Evolutionary conservation across 1,284 basidiomycete genomes (phyloP), one percentile per base, ranked within the genome.

Genomic region (Vanrija humicola): DNA sequence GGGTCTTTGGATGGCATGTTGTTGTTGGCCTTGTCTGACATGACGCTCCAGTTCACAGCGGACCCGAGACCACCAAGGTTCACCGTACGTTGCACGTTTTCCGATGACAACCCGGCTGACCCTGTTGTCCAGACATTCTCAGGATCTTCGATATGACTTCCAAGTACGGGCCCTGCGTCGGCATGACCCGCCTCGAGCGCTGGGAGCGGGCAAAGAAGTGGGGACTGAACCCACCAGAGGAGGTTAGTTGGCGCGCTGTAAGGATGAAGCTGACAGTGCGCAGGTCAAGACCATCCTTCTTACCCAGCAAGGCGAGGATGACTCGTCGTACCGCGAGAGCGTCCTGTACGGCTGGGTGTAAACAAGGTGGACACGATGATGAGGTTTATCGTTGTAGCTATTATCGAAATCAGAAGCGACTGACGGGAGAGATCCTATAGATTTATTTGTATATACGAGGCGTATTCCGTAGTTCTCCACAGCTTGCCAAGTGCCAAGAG

Each of bases 191-290:
- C 43, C 77, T 96, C 23, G 85, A 93, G 61, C 82, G 94, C 34
- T 98, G 91, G 90, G 83, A 95, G 65, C 81, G 94, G 40, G 94
- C 94, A 0, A 72, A 86, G 45, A 81, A 82, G 16, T 80, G 94
- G 44, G 91, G 90, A 6, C 79, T 96, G 21, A 81, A 88, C 51
- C 94, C 94, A 16, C 93, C 94, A 1, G 70, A 77, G 16, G 90
- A 92, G 80, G 90, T 90, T 63, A 57, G 82, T 75, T 18, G 21
- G 4, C 16, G 5, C 15, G 10, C 12, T 10, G 28, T 7, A 19
- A 6, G 14, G 12, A 29, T 16, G 7, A 19, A 16, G 55, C 44
- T 43, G 29, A 29, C 9, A 6, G 9, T 34, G 14, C 7, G 12
- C 59, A 93, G 90, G 82, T 93, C 52, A 82, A 82, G 55, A 83